Evolutionary conservation across 1,139 yeast genomes (phyloP).

Genomic region (Candida glucosophila): DNA sequence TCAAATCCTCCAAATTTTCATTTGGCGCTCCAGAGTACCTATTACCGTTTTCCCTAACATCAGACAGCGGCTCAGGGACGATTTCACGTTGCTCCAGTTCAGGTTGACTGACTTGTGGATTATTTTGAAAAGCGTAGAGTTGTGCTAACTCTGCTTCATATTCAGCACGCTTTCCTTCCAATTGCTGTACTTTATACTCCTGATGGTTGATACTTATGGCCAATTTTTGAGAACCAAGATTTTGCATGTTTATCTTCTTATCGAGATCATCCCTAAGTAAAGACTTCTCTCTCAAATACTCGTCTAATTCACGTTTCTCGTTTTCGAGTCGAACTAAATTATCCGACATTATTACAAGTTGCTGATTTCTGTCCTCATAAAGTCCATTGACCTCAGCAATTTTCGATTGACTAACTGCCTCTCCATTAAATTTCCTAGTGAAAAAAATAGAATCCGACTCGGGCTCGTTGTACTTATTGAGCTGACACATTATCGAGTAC

Average conservation of each 20-base stretch:
- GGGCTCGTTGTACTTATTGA: constrained; percentile 38
- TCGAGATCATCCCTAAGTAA: constrained; percentile 12
- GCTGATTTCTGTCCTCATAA: constrained; percentile 9
- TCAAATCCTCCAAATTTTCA: constrained; percentile 33
- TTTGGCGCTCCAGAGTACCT: constrained; percentile 10
- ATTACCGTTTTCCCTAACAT: not conserved
- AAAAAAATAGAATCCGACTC: constrained; percentile 24
- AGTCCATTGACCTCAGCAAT: too few species aligned
- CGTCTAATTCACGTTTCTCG: constrained; percentile 13
- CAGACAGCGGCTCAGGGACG: too few species aligned
- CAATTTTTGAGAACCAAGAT: constrained; percentile 9
- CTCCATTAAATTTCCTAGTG: constrained; percentile 5
- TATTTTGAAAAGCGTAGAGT: not conserved
- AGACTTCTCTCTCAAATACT: constrained; percentile 16
- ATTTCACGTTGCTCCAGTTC: too few species aligned
- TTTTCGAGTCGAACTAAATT: constrained; percentile 14
- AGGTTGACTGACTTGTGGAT: not conserved
- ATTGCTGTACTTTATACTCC: constrained; percentile 5
- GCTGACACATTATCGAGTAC: constrained; percentile 72
- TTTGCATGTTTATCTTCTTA: constrained; percentile 11
- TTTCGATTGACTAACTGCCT: constrained; percentile 4
- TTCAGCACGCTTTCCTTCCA: too few species aligned
- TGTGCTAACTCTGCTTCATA: not conserved
- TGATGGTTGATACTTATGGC: constrained; percentile 8
- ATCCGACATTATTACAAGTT: constrained; percentile 12